A percentile compares a stretch with the other conserved stretches of the same genome.
Conservation (phyloP, 345 rosid species). For the Clausena lansium region DNA sequence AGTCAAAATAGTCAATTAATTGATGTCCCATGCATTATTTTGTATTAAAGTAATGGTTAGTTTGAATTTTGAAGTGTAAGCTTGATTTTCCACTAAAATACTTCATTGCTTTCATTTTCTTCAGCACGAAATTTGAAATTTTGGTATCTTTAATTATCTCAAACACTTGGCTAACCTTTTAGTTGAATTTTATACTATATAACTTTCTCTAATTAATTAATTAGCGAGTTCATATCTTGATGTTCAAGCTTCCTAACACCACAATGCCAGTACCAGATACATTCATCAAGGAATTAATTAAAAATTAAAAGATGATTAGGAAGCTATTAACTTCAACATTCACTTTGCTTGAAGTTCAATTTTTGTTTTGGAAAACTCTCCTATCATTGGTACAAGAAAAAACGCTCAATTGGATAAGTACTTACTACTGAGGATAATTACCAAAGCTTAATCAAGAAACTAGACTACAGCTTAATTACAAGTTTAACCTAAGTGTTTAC, state of each 20-base stretch:
- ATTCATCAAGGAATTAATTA: slow-evolving; percentile 6
- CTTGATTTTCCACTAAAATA: slow-evolving; percentile 21
- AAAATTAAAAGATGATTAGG: not conserved
- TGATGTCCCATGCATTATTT: no score
- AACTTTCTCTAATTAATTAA: not conserved
- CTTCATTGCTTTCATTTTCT: slow-evolving; percentile 13
- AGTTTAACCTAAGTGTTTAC: not conserved
- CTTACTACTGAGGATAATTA: not conserved
- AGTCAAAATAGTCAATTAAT: slow-evolving; percentile 14
- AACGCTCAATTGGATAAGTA: slow-evolving; percentile 6
- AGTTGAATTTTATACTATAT: not conserved
- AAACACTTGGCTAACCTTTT: not conserved
- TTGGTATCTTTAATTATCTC: not conserved
- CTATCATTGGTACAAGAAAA: slow-evolving; percentile 29
- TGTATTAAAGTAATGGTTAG: not conserved
- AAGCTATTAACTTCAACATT: not conserved
- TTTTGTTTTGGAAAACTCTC: slow-evolving; percentile 21
- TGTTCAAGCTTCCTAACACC: not conserved
- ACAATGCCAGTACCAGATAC: not conserved
- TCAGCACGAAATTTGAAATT: slow-evolving; percentile 16
- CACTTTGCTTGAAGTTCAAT: not conserved
- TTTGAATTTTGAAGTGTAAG: slow-evolving; percentile 22
- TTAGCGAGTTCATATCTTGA: not conserved
- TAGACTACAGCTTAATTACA: not conserved
- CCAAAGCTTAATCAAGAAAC: not conserved